Percentiles rank a stretch among this genome's conserved stretches.
Evolutionary conservation across 768 basidiomycete species (phyloP).

Genomic region (Suillus subalutaceus): DNA sequence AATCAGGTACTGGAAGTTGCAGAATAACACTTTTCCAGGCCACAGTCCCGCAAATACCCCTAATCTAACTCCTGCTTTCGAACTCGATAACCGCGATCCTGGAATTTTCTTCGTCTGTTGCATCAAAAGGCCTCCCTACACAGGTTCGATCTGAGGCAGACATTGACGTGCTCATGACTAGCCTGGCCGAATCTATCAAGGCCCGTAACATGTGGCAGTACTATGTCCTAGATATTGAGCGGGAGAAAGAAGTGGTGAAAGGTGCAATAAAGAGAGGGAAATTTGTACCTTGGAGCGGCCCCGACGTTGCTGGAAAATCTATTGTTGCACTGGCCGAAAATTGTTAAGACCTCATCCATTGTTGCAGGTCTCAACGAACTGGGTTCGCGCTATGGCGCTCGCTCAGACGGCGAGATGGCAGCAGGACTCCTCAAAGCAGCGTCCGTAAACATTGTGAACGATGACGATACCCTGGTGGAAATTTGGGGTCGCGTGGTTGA

Average conservation of each 20-base stretch:
- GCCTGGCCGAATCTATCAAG: conserved; percentile 63
- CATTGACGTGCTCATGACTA: conserved; percentile 63
- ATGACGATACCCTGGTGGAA: conserved; percentile 59
- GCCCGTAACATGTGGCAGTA: conserved; percentile 87
- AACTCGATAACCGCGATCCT: conserved; percentile 88
- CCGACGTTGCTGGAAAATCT: conserved; percentile 58
- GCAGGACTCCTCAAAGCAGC: conserved; percentile 79
- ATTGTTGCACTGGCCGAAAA: conserved; percentile 67
- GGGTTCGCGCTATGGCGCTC: conserved; percentile 67
- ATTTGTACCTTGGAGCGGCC: conserved; percentile 61
- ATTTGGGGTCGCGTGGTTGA: conserved; percentile 82
- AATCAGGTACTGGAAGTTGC: not conserved
- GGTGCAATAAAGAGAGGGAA: conserved; percentile 35
- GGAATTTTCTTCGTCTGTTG: conserved; percentile 72
- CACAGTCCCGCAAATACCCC: conserved; percentile 91
- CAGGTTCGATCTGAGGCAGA: conserved; percentile 66
- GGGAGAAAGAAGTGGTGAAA: conserved; percentile 60
- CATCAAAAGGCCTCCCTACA: conserved; percentile 71
- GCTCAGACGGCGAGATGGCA: conserved; percentile 63
- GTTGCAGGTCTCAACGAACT: conserved; percentile 63
- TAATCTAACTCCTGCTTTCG: conserved; percentile 89
- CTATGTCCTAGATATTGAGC: conserved; percentile 80
- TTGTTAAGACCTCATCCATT: conserved; percentile 54
- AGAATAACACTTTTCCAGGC: conserved; percentile 47
- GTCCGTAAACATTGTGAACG: conserved; percentile 47